Evolutionary conservation across 2,329 filamentous ascomycete genomes (phyloP), one percentile per base, ranked within the genome.

Genomic region (Xylaria hypoxylon): DNA sequence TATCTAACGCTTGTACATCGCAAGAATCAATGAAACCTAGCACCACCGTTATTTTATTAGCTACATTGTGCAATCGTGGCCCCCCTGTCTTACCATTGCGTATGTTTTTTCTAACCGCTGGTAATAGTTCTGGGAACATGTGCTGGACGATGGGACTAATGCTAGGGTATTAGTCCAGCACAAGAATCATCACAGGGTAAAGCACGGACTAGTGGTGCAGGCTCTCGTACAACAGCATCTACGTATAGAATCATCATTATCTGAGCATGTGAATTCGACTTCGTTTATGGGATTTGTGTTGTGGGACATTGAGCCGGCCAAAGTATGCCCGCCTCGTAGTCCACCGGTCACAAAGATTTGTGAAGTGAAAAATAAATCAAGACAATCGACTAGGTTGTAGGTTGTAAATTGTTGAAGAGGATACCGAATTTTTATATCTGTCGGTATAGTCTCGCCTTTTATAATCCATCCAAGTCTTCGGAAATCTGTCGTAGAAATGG

Each of bases 401-500:
- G 5, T 35, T 22, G 19, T 52, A 35, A 22, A 13, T 8, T 22
- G 10, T 13, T 15, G 10, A 52, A 8, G 3, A 40, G 2, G 1
- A 2, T 11, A 6, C 6, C 17, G 13, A 26, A 13, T 1, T 7
- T 7, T 11, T 55, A 42, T 26, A 10, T 19, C 19, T 55, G 22
- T 42, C 22, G 22, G 35, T n/a, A 22, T 48, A 48, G 6, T 22
- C 33, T n/a, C 19, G 6, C n/a, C 6, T n/a, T 13, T 15, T 15
- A 17, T 59, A 2, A 19, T 33, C 10, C 33, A 22, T 52, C 28
- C 17, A 57, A 33, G 24, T 31, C 19, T 55, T 59, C 45, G 44
- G 35, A 48, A 19, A 26, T 50, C 13, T 38, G 17, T 19, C 35
- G 19, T 58, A 58, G 59, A 61, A 48, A 57, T 64, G 60, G 64